Conservation (phyloP, 2,329 filamentous ascomycete genomes). For the Penicillium nordicum region DNA sequence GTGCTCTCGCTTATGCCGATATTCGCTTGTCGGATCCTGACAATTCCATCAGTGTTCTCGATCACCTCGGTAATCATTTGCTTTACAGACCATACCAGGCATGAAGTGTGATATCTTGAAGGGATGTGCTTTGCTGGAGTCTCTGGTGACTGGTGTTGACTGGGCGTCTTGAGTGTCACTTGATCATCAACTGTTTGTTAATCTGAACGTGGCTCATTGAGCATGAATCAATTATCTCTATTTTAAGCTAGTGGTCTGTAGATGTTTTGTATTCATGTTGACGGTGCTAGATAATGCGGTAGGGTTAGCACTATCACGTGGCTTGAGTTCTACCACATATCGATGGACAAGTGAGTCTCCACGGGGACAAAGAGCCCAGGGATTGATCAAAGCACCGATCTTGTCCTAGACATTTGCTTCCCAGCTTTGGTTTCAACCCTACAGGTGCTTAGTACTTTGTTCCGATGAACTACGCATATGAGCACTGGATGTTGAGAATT, state of each 20-base stretch:
- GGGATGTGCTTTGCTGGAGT: not conserved
- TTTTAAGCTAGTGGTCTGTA: not conserved
- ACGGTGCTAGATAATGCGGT: not conserved
- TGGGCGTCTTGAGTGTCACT: not conserved
- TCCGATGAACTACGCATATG: not conserved
- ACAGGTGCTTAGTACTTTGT: not conserved
- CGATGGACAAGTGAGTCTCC: no score
- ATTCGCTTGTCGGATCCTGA: not conserved
- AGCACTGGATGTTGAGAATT: no score
- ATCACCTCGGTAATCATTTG: not conserved
- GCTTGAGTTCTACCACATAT: not conserved
- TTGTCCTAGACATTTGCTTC: not conserved
- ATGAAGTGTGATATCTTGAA: not conserved
- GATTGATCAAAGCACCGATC: not conserved
- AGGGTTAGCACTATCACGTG: not conserved
- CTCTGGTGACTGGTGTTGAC: not conserved
- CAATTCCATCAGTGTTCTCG: not conserved
- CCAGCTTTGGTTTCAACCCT: not conserved
- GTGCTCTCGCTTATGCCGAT: slow-evolving; percentile 6
- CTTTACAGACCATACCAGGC: not conserved
- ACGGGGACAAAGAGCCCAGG: not conserved
- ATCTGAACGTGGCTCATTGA: not conserved
- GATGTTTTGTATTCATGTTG: not conserved
- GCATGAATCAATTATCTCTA: not conserved
- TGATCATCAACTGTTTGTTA: not conserved